phyloP scores from a whole-genome alignment of 768 basidiomycete species.

The Boletus eberwhitei region DNA sequence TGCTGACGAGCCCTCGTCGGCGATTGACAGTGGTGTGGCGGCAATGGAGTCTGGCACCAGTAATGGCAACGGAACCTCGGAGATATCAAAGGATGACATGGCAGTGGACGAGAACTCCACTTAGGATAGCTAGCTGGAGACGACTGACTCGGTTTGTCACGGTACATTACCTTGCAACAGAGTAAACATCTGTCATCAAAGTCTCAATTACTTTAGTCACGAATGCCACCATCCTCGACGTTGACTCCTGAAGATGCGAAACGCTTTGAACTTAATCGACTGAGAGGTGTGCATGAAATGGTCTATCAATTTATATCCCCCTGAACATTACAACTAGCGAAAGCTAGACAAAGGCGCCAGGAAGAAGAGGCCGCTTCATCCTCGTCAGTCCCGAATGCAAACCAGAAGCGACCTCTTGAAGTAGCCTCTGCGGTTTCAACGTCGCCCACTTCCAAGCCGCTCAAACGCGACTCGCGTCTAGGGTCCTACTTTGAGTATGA shows the following conservation, averaged over 20 bases:
- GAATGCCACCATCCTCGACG: slow-evolving; percentile 15
- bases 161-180: no score
- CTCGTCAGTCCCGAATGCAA: slow-evolving; percentile 48
- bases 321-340: slow-evolving; percentile 45
- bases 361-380: slow-evolving; percentile 54
- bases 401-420: slow-evolving; percentile 71
- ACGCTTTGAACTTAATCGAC: slow-evolving; percentile 73
- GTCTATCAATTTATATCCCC: background rate
- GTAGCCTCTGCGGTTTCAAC: slow-evolving; percentile 54
- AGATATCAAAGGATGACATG: slow-evolving; percentile 26
- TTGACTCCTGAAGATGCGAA: slow-evolving; percentile 67
- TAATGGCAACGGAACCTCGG: slow-evolving; percentile 13
- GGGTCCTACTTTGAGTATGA: slow-evolving; percentile 98
- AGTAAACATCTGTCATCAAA: slow-evolving; percentile 21
- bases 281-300: slow-evolving; percentile 51
- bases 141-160: background rate
- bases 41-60: slow-evolving; percentile 13
- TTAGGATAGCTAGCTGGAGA: slow-evolving; percentile 6
- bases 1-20: slow-evolving; percentile 28
- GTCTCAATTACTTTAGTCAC: background rate
- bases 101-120: slow-evolving; percentile 20
- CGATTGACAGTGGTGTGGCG: slow-evolving; percentile 17
- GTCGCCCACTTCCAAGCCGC: slow-evolving; percentile 54
- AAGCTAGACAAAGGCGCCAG: slow-evolving; percentile 66
- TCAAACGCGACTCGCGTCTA: slow-evolving; percentile 73